Conservation (phyloP, 441 rosid species). For the Codiaeum variegatum region DNA sequence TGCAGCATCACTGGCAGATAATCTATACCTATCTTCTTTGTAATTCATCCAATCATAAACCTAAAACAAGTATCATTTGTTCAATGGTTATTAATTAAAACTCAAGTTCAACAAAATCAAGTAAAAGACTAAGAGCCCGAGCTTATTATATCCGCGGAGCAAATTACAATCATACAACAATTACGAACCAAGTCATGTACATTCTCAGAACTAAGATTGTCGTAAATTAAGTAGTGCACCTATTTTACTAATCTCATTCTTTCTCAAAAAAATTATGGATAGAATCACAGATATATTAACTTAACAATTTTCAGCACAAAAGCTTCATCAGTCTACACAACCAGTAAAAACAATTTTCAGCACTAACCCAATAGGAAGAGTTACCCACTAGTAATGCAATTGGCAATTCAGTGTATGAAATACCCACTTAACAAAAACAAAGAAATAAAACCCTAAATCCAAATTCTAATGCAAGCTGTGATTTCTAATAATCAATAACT, state of each 20-base stretch:
- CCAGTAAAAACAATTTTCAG: not conserved
- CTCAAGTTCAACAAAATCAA: not conserved
- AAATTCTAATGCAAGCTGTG: not conserved
- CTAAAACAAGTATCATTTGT: constrained; percentile 28
- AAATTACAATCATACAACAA: not conserved
- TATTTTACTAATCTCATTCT: no score
- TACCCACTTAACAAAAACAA: not conserved
- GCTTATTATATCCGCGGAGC: not conserved
- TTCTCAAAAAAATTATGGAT: no score
- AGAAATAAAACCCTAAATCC: not conserved
- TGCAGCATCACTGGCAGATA: constrained; percentile 82
- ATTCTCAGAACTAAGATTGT: not conserved
- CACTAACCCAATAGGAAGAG: not conserved
- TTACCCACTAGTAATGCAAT: not conserved
- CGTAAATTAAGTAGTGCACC: not conserved
- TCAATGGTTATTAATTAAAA: not conserved
- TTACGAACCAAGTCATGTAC: not conserved
- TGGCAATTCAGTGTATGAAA: constrained; percentile 1
- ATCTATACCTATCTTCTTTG: constrained; percentile 61
- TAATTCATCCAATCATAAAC: constrained; percentile 92
- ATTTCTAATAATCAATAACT: not conserved
- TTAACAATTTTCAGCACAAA: no score
- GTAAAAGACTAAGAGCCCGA: not conserved
- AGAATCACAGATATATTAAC: no score
- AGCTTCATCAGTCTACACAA: not conserved